Percentiles rank a stretch among this genome's conserved stretches.
These are phyloP conservation scores for Croton setiger DNA, from an alignment of 441 rosid genomes.

Conservation along the genomic window DNA sequence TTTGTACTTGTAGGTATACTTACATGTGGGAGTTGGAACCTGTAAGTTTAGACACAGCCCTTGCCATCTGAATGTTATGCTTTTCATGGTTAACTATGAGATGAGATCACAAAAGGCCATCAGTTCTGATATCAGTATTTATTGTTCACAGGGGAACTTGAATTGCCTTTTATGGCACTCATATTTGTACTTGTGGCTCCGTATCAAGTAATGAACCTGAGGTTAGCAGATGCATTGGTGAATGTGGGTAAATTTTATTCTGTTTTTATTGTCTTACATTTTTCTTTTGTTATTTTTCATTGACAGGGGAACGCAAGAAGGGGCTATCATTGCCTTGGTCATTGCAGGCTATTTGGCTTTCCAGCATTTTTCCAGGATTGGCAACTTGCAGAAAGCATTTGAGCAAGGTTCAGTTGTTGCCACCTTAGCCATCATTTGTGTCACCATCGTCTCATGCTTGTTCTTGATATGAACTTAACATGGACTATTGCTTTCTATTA, in stretches of 20 bases:
- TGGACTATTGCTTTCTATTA: not conserved
- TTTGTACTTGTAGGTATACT: not conserved
- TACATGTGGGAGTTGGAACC: not conserved
- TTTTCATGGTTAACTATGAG: not conserved
- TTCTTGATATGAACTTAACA: conserved; percentile 46
- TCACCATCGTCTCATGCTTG: conserved; percentile 48
- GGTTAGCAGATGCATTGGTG: conserved; percentile 41
- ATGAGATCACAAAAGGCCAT: not conserved
- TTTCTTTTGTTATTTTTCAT: conserved; percentile 7
- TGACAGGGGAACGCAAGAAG: conserved; percentile 71
- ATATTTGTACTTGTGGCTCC: conserved; percentile 79
- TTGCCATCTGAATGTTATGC: not conserved
- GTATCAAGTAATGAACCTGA: conserved; percentile 51
- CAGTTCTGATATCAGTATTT: conserved; percentile 1
- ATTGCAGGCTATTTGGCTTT: conserved; percentile 69
- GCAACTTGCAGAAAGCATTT: conserved; percentile 67
- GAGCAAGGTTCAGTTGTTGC: conserved; percentile 80
- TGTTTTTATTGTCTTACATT: conserved; percentile 12
- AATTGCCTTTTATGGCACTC: conserved; percentile 70
- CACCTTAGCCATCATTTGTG: conserved; percentile 58
- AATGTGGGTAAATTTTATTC: conserved; percentile 7
- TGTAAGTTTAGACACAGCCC: not conserved
- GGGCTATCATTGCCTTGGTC: conserved; percentile 56
- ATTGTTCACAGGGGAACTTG: conserved; percentile 70
- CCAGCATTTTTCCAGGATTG: conserved; percentile 81